These are phyloP conservation scores for Alternaria tenuissima DNA, from an alignment of 2,329 filamentous ascomycete genomes.

Conservation along the genomic window DNA sequence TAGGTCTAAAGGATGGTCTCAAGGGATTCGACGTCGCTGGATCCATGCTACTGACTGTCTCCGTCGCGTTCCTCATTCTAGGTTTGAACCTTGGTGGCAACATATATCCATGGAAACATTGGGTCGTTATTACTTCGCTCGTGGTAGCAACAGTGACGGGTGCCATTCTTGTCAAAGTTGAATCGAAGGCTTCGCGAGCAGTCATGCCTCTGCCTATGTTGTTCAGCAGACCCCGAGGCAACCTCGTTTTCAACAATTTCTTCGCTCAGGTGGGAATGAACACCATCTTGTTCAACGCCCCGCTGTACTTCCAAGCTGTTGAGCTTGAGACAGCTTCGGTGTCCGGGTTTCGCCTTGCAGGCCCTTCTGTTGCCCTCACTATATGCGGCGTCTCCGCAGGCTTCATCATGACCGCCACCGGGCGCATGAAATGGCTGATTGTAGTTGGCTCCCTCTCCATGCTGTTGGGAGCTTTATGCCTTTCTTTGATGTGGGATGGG, in stretches of 20 bases:
- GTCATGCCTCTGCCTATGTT: conserved; percentile 61
- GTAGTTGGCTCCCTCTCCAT: conserved; percentile 49
- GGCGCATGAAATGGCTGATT: conserved; percentile 54
- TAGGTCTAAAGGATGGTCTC: conserved; percentile 54
- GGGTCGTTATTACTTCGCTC: conserved; percentile 59
- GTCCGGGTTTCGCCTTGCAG: conserved; percentile 75
- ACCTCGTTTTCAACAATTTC: conserved; percentile 62
- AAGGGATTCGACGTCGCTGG: conserved; percentile 60
- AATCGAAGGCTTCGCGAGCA: conserved; percentile 49
- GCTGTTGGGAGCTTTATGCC: conserved; percentile 48
- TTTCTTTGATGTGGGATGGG: conserved; percentile 48
- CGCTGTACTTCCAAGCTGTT: conserved; percentile 68
- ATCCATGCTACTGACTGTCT: conserved; percentile 56
- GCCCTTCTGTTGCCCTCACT: conserved; percentile 63
- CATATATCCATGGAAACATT: conserved; percentile 60
- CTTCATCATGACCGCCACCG: conserved; percentile 55
- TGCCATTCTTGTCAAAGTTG: conserved; percentile 54
- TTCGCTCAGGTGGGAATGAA: conserved; percentile 60
- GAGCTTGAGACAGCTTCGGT: conserved; percentile 68
- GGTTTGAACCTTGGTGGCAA: conserved; percentile 64
- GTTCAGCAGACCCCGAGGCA: conserved; percentile 56
- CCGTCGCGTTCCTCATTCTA: conserved; percentile 59
- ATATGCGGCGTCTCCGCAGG: conserved; percentile 53
- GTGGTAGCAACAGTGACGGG: conserved; percentile 51
- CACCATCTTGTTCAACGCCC: conserved; percentile 73